A percentile compares a stretch with the other conserved stretches of the same genome.
phyloP scores from a whole-genome alignment of 495 filamentous ascomycete genomes.

The Viridothelium virens region DNA sequence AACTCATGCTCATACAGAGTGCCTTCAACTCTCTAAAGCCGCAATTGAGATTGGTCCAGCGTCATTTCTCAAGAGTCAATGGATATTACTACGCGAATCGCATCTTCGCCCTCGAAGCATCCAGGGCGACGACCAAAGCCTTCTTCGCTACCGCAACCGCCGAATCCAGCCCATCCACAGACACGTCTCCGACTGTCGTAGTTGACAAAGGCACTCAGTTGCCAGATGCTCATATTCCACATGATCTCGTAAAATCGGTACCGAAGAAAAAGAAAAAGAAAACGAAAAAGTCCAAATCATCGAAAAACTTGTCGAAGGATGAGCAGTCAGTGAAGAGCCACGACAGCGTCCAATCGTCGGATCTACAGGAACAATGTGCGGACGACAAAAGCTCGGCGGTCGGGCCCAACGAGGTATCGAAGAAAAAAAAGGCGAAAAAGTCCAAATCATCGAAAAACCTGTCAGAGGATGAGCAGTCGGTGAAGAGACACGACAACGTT shows the following conservation, averaged over 20 bases:
- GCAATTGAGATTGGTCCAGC: neutral
- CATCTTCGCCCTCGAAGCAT: neutral
- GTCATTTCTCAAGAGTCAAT: neutral
- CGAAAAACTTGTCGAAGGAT: neutral
- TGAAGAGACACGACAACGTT: neutral
- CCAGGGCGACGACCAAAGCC: neutral
- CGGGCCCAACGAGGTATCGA: neutral
- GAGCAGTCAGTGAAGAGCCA: neutral
- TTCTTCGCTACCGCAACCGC: neutral
- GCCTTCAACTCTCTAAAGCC: neutral
- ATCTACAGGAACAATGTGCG: neutral
- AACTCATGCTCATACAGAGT: neutral
- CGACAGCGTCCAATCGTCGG: neutral
- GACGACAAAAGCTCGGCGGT: neutral
- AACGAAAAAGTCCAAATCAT: neutral
- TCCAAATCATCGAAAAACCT: neutral
- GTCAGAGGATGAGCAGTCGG: neutral
- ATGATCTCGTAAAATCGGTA: too few species aligned
- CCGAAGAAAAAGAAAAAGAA: neutral
- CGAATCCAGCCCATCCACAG: neutral
- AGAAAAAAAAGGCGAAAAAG: neutral
- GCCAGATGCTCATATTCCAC: too few species aligned
- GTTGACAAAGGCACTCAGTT: too few species aligned
- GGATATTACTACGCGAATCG: neutral
- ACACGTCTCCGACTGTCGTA: neutral